Percentiles rank a stretch among this genome's conserved stretches.
Evolutionary conservation across 2,329 filamentous ascomycete species (phyloP).

Genomic region (Penicillium capsulatum): DNA sequence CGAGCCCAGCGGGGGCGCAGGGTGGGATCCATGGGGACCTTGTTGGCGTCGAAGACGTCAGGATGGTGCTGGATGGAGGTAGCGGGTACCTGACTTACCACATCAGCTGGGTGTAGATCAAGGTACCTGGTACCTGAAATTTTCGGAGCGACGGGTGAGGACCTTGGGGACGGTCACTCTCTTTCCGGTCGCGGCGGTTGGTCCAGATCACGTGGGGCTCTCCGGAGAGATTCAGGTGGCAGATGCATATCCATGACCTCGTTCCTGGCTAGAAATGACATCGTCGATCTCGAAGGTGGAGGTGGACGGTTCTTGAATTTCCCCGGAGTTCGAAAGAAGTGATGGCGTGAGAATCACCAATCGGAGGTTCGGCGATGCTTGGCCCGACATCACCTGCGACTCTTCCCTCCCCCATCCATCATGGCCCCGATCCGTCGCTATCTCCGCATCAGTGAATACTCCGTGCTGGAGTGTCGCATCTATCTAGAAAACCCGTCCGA

Average conservation of each 20-base stretch:
- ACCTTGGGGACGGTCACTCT: constrained; percentile 31
- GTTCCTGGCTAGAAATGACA: too few relatives aligned
- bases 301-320: background rate
- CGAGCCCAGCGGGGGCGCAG: constrained; percentile 4
- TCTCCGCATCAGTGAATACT: constrained; percentile 85
- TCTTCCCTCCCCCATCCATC: constrained; percentile 2
- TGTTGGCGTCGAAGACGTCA: constrained; percentile 28
- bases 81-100: constrained; percentile 9
- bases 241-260: background rate
- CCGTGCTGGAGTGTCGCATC: constrained; percentile 92
- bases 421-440: constrained; percentile 92
- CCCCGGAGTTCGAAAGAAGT: background rate
- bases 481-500: constrained; percentile 90
- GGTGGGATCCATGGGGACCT: constrained; percentile 29
- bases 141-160: constrained; percentile 17
- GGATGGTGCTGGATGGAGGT: constrained; percentile 6
- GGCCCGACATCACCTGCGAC: constrained; percentile 13
- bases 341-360: constrained; percentile 15
- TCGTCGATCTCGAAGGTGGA: background rate
- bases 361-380: constrained; percentile 17
- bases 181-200: constrained; percentile 15
- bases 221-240: background rate
- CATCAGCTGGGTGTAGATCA: background rate
- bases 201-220: constrained; percentile 13
- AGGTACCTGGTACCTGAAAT: constrained; percentile 14